Percentiles rank a stretch among this genome's conserved stretches.
phyloP scores from a whole-genome alignment of 2,329 filamentous ascomycete species.

The Claviceps quebecensis region DNA sequence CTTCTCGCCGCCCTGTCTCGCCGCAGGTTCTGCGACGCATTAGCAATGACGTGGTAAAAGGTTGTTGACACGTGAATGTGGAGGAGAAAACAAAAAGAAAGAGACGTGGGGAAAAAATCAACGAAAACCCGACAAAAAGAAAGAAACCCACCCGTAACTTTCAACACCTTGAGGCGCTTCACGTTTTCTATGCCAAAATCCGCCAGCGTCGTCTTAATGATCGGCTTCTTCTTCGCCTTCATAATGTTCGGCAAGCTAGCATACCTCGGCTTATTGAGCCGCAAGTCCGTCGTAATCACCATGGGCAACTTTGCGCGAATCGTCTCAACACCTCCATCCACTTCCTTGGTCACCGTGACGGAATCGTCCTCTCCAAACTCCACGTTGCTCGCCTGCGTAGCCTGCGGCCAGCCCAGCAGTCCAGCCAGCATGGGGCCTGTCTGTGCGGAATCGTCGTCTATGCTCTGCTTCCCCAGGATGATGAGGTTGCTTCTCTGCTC shows the following conservation, averaged over 20 bases:
- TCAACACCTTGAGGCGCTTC: conserved; percentile 73
- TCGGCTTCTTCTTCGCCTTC: conserved; percentile 99
- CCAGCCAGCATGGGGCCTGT: conserved; percentile 97
- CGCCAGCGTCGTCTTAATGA: conserved; percentile 78
- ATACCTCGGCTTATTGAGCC: conserved; percentile 89
- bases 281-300: conserved; percentile 87
- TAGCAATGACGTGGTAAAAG: background rate
- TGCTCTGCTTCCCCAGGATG: conserved; percentile 92
- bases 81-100: background rate
- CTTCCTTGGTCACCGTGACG: conserved; percentile 74
- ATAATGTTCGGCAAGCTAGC: conserved; percentile 96
- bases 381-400: conserved; percentile 81
- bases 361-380: conserved; percentile 55
- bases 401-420: conserved; percentile 82
- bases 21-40: conserved; percentile 57
- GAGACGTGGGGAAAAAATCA: conserved; percentile 8
- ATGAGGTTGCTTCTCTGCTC: conserved; percentile 83
- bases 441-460: conserved; percentile 91
- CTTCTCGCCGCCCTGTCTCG: conserved; percentile 86
- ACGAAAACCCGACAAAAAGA: background rate
- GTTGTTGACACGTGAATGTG: background rate
- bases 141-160: conserved; percentile 57
- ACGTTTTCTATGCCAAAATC: conserved; percentile 68
- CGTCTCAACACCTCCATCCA: conserved; percentile 91
- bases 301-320: conserved; percentile 74